phyloP scores from a whole-genome alignment of 2,329 filamentous ascomycete genomes.

The Fusarium bactridioides region DNA sequence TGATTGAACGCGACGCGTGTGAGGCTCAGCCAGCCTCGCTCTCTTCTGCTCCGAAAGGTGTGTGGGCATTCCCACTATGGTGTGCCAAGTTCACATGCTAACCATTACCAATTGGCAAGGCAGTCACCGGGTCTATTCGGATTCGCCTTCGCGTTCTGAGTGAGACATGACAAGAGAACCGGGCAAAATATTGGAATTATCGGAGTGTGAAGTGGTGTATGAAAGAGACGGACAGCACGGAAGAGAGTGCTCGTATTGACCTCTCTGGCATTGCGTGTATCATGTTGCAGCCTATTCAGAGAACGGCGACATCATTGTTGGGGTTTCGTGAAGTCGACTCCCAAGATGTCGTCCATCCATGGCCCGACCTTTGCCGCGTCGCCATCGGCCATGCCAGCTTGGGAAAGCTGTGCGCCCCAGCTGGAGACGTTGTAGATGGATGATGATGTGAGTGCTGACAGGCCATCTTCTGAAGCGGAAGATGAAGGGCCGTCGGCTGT shows the following conservation, averaged over 20 bases:
- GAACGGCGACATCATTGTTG: constrained; percentile 14
- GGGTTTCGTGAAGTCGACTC: constrained; percentile 42
- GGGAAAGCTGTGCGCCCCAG: constrained; percentile 38
- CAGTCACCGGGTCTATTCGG: constrained; percentile 33
- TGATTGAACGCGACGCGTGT: constrained; percentile 26
- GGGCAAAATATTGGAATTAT: constrained; percentile 25
- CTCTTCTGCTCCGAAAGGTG: constrained; percentile 7
- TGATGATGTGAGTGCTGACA: constrained; percentile 22
- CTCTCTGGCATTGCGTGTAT: constrained; percentile 24
- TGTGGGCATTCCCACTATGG: constrained; percentile 22
- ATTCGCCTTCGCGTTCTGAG: constrained; percentile 17
- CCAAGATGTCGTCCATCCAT: constrained; percentile 46
- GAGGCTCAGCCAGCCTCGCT: constrained; percentile 36
- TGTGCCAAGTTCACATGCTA: constrained; percentile 34
- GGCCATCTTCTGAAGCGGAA: constrained; percentile 4
- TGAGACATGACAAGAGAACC: constrained; percentile 32
- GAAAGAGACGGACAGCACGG: constrained; percentile 6
- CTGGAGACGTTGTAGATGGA: constrained; percentile 39
- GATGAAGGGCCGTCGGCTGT: constrained; percentile 34
- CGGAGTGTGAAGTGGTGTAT: constrained; percentile 31
- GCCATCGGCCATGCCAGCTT: constrained; percentile 36
- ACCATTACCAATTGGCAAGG: constrained; percentile 18
- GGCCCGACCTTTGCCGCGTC: constrained; percentile 38
- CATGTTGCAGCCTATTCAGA: constrained; percentile 21
- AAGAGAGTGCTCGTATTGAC: constrained; percentile 14